These are phyloP conservation scores for Auriculariales sp. DNA, from an alignment of 768 basidiomycete species.

Conservation along the genomic window DNA sequence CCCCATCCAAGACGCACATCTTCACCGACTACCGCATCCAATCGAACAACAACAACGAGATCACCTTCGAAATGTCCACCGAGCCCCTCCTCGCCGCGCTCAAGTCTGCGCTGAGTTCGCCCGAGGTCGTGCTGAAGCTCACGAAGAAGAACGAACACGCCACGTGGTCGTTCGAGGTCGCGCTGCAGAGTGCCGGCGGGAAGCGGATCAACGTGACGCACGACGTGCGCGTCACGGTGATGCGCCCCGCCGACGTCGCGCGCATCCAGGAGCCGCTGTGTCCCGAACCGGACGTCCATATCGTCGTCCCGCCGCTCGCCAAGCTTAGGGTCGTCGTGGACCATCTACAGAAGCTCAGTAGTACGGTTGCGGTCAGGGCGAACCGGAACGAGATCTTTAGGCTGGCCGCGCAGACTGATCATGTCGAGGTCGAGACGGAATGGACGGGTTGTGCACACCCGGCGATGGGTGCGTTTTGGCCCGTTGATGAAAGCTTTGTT, in stretches of 20 bases:
- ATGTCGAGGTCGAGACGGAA: slow-evolving; percentile 62
- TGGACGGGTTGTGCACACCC: slow-evolving; percentile 68
- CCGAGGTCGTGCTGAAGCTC: slow-evolving; percentile 65
- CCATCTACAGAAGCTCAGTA: slow-evolving; percentile 53
- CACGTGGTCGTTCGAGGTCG: slow-evolving; percentile 64
- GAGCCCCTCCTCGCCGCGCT: slow-evolving; percentile 66
- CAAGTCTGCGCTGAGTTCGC: slow-evolving; percentile 33
- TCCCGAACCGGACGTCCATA: slow-evolving; percentile 63
- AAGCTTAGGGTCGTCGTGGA: slow-evolving; percentile 63
- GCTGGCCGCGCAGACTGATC: slow-evolving; percentile 49
- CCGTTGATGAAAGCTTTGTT: background rate
- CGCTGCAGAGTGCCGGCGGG: slow-evolving; percentile 46
- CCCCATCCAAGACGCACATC: slow-evolving; percentile 23
- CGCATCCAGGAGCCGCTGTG: slow-evolving; percentile 68
- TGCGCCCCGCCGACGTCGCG: slow-evolving; percentile 59
- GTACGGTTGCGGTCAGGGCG: slow-evolving; percentile 52
- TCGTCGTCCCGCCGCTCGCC: background rate
- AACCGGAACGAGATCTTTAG: slow-evolving; percentile 24
- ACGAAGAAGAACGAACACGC: slow-evolving; percentile 78
- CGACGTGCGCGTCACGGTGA: slow-evolving; percentile 70
- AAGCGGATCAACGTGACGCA: slow-evolving; percentile 53
- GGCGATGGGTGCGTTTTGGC: slow-evolving; percentile 29
- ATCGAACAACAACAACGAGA: slow-evolving; percentile 72
- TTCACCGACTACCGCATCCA: slow-evolving; percentile 74
- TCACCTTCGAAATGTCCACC: slow-evolving; percentile 55